Evolutionary conservation across 257 asterid species (phyloP), one percentile per base, ranked within the genome.

Genomic region (Ballota nigra): DNA sequence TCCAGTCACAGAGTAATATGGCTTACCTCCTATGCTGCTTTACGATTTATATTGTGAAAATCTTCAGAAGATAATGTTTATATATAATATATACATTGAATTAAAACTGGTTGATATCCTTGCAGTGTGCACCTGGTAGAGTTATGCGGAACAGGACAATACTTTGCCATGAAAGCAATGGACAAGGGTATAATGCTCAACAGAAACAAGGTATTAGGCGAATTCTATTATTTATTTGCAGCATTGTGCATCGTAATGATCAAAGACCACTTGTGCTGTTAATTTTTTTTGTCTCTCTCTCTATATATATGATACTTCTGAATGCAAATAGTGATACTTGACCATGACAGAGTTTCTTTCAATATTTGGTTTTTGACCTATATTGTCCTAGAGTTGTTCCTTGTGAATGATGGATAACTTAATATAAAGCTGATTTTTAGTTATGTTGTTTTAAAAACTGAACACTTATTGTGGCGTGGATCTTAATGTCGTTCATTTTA

Each of bases 141-240:
- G 82, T 92, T 95, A 62, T 78, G 83, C 49, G 99, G 91, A 68
- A 86, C 98, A 15, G 96, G 85, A 34, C 89, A 92, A 33, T 70
- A 13, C 47, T 95, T 88, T 79, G 98, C 99, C 51, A 92, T 95
- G 99, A 95, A 95, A 81, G 96, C 99, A 45, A 95, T 95, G 99
- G 99, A 95, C 80, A 95, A 95, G 85, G 79, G 86, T 60, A 68
- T 92, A 75, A 95, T 95, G 98, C 96, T 95, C 60, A 89, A 85
- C 33, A 78, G 98, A 56, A 95, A 95, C 89, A 95, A 95, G 99
- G 99, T 87, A 79, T 10, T 34, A 18, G 68, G 75, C 28, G n/a
- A 43, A 56, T 4, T 31, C 45, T 33, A 33, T 4, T 5, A 41
- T 73, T 52, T 65, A 10, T 73, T 45, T 20, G 29, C 43, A 29